A percentile compares a stretch with the other conserved stretches of the same genome.
phyloP scores from a whole-genome alignment of 306 rosid genomes.

The Hippophae tibetana region DNA sequence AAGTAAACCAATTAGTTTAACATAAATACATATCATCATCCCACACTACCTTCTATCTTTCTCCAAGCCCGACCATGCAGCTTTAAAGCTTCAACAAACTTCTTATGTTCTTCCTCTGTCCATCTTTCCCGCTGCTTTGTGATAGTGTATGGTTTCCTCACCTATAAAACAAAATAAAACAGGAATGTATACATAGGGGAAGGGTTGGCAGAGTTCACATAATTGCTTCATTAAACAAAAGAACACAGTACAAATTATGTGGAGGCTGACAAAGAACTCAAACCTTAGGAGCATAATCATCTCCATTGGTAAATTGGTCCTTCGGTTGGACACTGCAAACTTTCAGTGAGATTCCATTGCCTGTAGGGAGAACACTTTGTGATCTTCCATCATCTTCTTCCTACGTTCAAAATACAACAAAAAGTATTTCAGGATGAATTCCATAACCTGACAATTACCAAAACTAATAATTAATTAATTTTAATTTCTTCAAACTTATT shows the following conservation, averaged over 20 bases:
- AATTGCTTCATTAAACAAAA: constrained; percentile 1
- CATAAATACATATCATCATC: too few relatives aligned
- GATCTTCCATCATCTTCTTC: constrained; percentile 32
- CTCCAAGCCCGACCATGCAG: constrained; percentile 80
- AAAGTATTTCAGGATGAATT: constrained; percentile 2
- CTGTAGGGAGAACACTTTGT: constrained; percentile 18
- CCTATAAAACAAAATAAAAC: constrained; percentile 24
- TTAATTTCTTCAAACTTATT: background rate
- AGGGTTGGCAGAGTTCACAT: background rate
- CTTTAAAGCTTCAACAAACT: constrained; percentile 74
- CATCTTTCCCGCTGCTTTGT: constrained; percentile 79
- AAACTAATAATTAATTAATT: background rate
- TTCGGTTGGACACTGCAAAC: constrained; percentile 29
- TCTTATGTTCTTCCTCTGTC: constrained; percentile 85
- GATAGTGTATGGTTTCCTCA: constrained; percentile 76
- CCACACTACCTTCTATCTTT: constrained; percentile 54
- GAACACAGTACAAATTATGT: background rate
- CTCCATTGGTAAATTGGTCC: constrained; percentile 45
- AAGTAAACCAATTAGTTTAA: too few relatives aligned
- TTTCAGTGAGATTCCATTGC: constrained; percentile 25
- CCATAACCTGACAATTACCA: background rate
- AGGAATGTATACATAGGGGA: background rate
- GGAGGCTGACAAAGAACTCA: constrained; percentile 5
- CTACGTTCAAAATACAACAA: constrained; percentile 28
- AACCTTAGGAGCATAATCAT: constrained; percentile 60